Percentiles rank a stretch among this genome's conserved stretches.
Conservation (phyloP, 306 rosid genomes). For the Prinsepia uniflora region DNA sequence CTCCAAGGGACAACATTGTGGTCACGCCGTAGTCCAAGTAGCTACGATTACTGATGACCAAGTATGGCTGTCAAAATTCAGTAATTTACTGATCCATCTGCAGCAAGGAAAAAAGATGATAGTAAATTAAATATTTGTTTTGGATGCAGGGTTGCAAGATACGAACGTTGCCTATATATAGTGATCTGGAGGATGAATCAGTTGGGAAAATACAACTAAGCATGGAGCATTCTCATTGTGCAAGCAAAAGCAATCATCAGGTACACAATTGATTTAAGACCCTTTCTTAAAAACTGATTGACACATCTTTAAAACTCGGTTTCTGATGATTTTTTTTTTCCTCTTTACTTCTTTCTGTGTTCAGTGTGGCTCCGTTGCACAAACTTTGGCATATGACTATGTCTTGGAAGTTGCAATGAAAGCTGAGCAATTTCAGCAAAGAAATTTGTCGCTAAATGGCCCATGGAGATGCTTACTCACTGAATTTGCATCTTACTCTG, state of each 20-base stretch:
- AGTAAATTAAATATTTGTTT: slow-evolving; percentile 5
- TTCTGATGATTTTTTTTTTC: background rate
- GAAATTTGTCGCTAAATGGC: slow-evolving; percentile 28
- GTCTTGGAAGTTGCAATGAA: slow-evolving; percentile 37
- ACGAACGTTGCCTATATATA: slow-evolving; percentile 35
- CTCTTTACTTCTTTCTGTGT: background rate
- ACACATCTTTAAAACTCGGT: background rate
- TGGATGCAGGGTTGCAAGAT: slow-evolving; percentile 31
- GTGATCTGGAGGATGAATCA: slow-evolving; percentile 29
- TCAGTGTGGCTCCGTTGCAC: slow-evolving; percentile 31
- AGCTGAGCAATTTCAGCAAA: slow-evolving; percentile 29
- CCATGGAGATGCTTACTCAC: slow-evolving; percentile 38
- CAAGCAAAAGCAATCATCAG: slow-evolving; percentile 25
- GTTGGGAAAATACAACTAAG: slow-evolving; percentile 34
- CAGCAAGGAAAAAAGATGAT: background rate
- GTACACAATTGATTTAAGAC: slow-evolving; percentile 12
- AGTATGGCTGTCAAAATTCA: slow-evolving; percentile 17
- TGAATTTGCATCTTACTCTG: slow-evolving; percentile 29
- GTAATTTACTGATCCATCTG: background rate
- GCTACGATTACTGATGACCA: slow-evolving; percentile 31
- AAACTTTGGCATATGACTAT: slow-evolving; percentile 34
- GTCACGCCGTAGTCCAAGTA: slow-evolving; percentile 33
- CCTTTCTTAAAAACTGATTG: background rate
- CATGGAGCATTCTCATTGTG: slow-evolving; percentile 25
- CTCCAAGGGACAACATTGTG: slow-evolving; percentile 26